A percentile compares a stretch with the other conserved stretches of the same genome.
Evolutionary conservation across 1,284 basidiomycete genomes (phyloP).

Genomic region (Fomitopsis schrenkii): DNA sequence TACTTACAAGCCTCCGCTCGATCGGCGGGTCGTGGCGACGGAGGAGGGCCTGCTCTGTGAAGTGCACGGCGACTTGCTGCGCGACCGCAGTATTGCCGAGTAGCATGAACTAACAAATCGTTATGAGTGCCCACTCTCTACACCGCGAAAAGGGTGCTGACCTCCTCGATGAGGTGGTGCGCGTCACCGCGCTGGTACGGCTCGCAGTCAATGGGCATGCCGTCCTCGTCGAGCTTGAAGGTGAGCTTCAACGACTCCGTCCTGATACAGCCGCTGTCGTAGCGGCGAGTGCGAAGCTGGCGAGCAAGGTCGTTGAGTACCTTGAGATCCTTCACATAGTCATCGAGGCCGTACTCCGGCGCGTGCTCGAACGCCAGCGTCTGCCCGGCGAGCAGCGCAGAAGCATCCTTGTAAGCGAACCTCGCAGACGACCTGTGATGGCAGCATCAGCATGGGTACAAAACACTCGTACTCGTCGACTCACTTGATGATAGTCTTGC

Average conservation of each 20-base stretch:
- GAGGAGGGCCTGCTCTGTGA: slow-evolving; percentile 93
- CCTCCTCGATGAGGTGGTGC: slow-evolving; percentile 87
- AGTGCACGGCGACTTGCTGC: slow-evolving; percentile 87
- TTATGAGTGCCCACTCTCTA: neutral
- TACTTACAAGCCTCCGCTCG: slow-evolving; percentile 77
- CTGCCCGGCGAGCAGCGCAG: slow-evolving; percentile 78
- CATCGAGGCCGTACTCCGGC: slow-evolving; percentile 54
- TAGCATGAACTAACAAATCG: slow-evolving; percentile 77
- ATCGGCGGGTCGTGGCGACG: slow-evolving; percentile 92
- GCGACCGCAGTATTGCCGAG: slow-evolving; percentile 89
- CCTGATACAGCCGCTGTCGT: slow-evolving; percentile 79
- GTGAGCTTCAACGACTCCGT: slow-evolving; percentile 71
- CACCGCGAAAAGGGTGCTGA: slow-evolving; percentile 23
- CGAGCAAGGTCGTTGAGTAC: slow-evolving; percentile 66
- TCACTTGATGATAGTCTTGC: slow-evolving; percentile 88
- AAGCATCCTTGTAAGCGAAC: slow-evolving; percentile 80
- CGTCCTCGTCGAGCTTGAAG: slow-evolving; percentile 81
- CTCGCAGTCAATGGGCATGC: slow-evolving; percentile 80
- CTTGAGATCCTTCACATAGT: slow-evolving; percentile 77
- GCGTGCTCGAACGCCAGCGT: slow-evolving; percentile 49
- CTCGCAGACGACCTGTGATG: slow-evolving; percentile 74
- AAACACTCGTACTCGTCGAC: slow-evolving; percentile 17
- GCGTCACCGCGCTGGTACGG: slow-evolving; percentile 68
- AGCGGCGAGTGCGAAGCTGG: slow-evolving; percentile 72
- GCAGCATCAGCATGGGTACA: neutral